Percentiles rank a stretch among this genome's conserved stretches.
Evolutionary conservation across 1,284 basidiomycete genomes (phyloP).

Genomic region (Ganoderma sinense): DNA sequence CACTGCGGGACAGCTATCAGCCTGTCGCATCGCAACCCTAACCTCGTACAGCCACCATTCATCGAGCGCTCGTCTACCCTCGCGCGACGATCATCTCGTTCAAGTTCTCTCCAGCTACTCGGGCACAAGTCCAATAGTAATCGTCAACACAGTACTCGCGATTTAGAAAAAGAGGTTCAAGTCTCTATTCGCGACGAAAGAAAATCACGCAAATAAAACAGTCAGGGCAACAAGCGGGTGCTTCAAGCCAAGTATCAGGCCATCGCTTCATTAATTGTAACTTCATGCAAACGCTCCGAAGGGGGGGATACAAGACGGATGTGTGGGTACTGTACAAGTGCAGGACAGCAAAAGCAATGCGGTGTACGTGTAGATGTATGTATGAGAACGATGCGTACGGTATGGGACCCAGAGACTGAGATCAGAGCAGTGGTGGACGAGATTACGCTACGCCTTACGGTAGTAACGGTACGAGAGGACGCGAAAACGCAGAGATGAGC

Average conservation of each 20-base stretch:
- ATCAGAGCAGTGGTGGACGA: background rate
- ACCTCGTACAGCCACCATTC: background rate
- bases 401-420: background rate
- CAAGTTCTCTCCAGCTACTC: no score
- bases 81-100: background rate
- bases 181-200: background rate
- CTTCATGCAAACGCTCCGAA: background rate
- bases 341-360: background rate
- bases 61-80: background rate
- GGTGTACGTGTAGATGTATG: background rate
- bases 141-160: background rate
- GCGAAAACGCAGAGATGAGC: background rate
- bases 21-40: slow-evolving; percentile 9
- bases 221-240: background rate
- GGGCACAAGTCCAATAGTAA: no score
- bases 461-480: background rate
- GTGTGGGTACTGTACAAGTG: background rate
- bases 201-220: background rate
- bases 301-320: background rate
- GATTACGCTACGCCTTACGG: background rate
- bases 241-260: background rate
- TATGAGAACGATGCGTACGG: background rate
- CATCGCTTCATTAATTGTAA: no score
- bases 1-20: background rate
- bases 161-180: background rate